These are phyloP conservation scores for Luffa aegyptiaca DNA, from an alignment of 306 rosid genomes.

Conservation along the genomic window DNA sequence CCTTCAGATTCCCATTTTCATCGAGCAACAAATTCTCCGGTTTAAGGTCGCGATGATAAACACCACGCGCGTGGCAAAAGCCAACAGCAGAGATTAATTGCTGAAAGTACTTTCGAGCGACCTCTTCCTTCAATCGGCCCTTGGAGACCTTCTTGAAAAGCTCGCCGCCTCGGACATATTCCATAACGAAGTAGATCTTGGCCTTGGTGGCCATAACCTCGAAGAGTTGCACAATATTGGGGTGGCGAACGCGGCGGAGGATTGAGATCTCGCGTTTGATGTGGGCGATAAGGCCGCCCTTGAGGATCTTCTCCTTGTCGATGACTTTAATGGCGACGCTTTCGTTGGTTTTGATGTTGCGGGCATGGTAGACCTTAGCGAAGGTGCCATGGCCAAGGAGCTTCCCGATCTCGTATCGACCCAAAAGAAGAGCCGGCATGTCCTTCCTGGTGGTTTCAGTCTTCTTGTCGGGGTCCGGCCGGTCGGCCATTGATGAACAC, in stretches of 20 bases:
- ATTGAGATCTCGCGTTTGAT: conserved; percentile 96
- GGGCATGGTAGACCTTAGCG: conserved; percentile 80
- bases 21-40: conserved; percentile 77
- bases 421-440: conserved; percentile 33
- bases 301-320: conserved; percentile 83
- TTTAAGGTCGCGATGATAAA: conserved; percentile 74
- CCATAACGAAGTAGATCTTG: conserved; percentile 93
- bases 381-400: conserved; percentile 89
- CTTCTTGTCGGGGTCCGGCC: conserved; percentile 5
- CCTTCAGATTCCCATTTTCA: conserved; percentile 68
- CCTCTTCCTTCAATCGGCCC: conserved; percentile 74
- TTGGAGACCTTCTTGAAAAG: conserved; percentile 89
- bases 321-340: conserved; percentile 84
- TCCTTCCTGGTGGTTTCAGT: conserved; percentile 28
- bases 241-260: conserved; percentile 93
- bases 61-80: conserved; percentile 88
- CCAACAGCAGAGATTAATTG: conserved; percentile 79
- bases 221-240: conserved; percentile 80
- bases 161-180: conserved; percentile 88
- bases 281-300: conserved; percentile 74
- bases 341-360: conserved; percentile 52
- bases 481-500: conserved; percentile 33
- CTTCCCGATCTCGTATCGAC: conserved; percentile 75
- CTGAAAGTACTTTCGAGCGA: conserved; percentile 69
- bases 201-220: conserved; percentile 94